Evolutionary conservation across 345 rosid genomes (phyloP).

Genomic region (Punica granatum): DNA sequence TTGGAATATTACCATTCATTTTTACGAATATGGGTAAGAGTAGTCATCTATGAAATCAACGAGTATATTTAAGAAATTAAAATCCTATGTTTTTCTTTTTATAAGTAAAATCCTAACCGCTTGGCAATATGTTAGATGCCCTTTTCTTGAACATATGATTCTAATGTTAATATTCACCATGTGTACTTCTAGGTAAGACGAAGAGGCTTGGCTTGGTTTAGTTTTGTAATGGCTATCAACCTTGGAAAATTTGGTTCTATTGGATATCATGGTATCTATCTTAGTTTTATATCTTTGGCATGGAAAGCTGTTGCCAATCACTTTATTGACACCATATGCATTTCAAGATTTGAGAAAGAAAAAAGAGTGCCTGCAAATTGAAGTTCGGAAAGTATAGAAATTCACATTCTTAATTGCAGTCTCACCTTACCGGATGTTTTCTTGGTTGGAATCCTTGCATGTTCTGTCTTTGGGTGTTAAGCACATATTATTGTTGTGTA

Average conservation of each 20-base stretch:
- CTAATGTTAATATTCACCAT: background rate
- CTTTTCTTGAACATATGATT: background rate
- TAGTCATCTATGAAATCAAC: no score
- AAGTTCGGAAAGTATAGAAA: background rate
- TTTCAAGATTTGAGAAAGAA: background rate
- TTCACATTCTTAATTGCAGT: background rate
- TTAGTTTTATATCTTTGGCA: background rate
- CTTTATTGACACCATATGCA: background rate
- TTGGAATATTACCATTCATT: background rate
- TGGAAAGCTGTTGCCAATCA: background rate
- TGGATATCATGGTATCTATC: background rate
- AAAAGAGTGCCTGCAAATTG: background rate
- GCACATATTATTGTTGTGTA: constrained; percentile 22
- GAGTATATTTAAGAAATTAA: no score
- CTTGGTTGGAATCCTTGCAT: background rate
- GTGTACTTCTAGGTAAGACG: background rate
- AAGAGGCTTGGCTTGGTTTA: background rate
- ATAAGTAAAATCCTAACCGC: no score
- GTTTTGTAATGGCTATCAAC: background rate
- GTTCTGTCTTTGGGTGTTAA: background rate
- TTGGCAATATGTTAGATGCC: background rate
- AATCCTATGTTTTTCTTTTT: no score
- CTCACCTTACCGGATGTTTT: background rate
- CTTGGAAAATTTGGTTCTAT: background rate
- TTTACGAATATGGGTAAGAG: background rate